Evolutionary conservation across 345 rosid genomes (phyloP).

Genomic region (Eutrema japonicum): DNA sequence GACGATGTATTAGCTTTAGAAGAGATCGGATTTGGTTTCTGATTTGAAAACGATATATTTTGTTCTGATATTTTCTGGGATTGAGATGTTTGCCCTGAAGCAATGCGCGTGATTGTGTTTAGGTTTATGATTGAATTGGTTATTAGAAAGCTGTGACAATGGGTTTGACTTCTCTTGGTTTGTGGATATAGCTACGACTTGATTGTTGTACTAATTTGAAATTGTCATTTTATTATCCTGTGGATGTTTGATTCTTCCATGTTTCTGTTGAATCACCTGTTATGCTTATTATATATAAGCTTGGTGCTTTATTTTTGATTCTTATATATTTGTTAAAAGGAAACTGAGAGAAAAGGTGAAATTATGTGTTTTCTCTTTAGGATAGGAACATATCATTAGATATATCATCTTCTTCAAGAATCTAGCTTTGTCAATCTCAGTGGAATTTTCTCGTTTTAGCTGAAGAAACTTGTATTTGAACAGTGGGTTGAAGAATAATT

Average conservation of each 20-base stretch:
- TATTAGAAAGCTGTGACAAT: constrained; percentile 5
- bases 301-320: neutral
- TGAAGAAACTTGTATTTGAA: too few relatives aligned
- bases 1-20: neutral
- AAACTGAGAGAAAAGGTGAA: too few relatives aligned
- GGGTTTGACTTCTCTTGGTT: constrained; percentile 35
- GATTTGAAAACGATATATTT: neutral
- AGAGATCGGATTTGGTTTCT: constrained; percentile 29
- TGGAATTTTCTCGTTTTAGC: too few relatives aligned
- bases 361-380: too few relatives aligned
- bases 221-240: constrained; percentile 8
- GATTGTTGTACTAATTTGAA: neutral
- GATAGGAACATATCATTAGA: constrained; percentile 1
- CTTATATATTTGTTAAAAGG: neutral
- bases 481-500: too few relatives aligned
- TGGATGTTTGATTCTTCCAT: constrained; percentile 19
- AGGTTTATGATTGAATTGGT: neutral
- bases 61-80: constrained; percentile 1
- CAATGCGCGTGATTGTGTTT: constrained; percentile 32
- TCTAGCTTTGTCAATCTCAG: too few relatives aligned
- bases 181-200: neutral
- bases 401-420: too few relatives aligned
- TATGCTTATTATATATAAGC: neutral
- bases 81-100: constrained; percentile 15
- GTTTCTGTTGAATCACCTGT: constrained; percentile 6